A percentile compares a stretch with the other conserved stretches of the same genome.
phyloP scores from a whole-genome alignment of 345 rosid genomes.

The Dovyalis caffra region DNA sequence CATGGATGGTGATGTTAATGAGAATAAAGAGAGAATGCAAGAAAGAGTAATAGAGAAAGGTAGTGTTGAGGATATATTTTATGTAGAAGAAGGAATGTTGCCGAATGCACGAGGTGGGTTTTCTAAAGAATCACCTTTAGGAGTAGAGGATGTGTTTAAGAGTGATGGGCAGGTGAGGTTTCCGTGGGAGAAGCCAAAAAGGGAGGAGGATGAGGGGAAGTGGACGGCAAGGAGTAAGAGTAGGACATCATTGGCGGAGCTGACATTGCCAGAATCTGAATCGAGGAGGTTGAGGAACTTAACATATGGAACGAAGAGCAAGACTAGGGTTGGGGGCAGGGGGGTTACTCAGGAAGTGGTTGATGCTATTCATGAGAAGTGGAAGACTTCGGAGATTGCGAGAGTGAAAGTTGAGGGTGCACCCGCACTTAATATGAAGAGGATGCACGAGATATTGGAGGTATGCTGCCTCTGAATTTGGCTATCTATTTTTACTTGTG shows the following conservation, averaged over 20 bases:
- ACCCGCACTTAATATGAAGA: slow-evolving; percentile 85
- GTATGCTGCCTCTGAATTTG: slow-evolving; percentile 41
- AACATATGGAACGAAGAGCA: slow-evolving; percentile 62
- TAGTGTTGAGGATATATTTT: slow-evolving; percentile 68
- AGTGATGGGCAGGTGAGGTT: slow-evolving; percentile 58
- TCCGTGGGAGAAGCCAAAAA: slow-evolving; percentile 76
- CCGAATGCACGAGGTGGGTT: slow-evolving; percentile 67
- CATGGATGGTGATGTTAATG: slow-evolving; percentile 37
- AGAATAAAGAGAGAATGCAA: slow-evolving; percentile 29
- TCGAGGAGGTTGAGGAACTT: slow-evolving; percentile 74
- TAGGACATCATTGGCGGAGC: slow-evolving; percentile 66
- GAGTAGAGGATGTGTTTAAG: slow-evolving; percentile 36
- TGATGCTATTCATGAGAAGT: slow-evolving; percentile 63
- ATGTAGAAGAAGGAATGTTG: slow-evolving; percentile 60
- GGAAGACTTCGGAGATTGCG: slow-evolving; percentile 81
- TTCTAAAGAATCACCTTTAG: slow-evolving; percentile 47
- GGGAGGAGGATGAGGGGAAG: slow-evolving; percentile 30
- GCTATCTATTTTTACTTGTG: background rate
- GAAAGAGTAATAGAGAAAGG: slow-evolving; percentile 69
- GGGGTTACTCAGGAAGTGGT: slow-evolving; percentile 81
- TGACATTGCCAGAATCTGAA: slow-evolving; percentile 73
- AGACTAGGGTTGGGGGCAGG: slow-evolving; percentile 51
- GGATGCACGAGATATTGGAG: slow-evolving; percentile 90
- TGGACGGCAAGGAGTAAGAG: slow-evolving; percentile 56
- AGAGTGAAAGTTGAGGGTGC: slow-evolving; percentile 82